Conservation (phyloP, 2,329 filamentous ascomycete genomes). For the Ophiostoma himal-ulmi region DNA sequence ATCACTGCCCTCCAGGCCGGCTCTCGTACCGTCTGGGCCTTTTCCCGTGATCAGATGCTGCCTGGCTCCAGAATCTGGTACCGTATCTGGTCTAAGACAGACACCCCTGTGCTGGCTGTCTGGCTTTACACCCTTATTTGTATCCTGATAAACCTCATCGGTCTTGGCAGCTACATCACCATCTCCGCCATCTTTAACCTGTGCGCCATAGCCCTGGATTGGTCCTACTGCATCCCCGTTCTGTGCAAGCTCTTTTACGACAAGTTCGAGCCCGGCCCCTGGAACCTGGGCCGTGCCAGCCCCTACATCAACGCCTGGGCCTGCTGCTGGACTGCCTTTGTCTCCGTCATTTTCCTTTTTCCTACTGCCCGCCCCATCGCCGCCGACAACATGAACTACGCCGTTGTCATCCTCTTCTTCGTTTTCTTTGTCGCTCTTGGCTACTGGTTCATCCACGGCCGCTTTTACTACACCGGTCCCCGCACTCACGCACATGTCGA, state of each 20-base stretch:
- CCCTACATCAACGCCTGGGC: slow-evolving; percentile 43
- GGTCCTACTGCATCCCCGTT: slow-evolving; percentile 53
- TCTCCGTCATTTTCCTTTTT: slow-evolving; percentile 49
- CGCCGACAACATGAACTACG: slow-evolving; percentile 50
- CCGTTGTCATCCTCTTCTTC: slow-evolving; percentile 44
- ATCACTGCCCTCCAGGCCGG: slow-evolving; percentile 52
- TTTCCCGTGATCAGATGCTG: slow-evolving; percentile 47
- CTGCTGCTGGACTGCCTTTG: slow-evolving; percentile 48
- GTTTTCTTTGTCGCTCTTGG: slow-evolving; percentile 40
- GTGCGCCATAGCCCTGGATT: slow-evolving; percentile 50
- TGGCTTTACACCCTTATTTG: slow-evolving; percentile 52
- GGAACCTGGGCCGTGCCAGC: slow-evolving; percentile 43
- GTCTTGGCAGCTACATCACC: slow-evolving; percentile 49
- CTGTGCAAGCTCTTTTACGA: slow-evolving; percentile 46
- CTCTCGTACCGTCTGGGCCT: slow-evolving; percentile 50
- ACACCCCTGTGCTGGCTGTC: slow-evolving; percentile 48
- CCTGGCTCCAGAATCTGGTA: slow-evolving; percentile 45
- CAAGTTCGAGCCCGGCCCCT: slow-evolving; percentile 47
- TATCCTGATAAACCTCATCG: slow-evolving; percentile 54
- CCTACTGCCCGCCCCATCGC: slow-evolving; percentile 44
- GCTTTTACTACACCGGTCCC: slow-evolving; percentile 45
- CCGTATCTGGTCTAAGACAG: slow-evolving; percentile 43
- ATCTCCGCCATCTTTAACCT: slow-evolving; percentile 50
- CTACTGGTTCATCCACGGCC: slow-evolving; percentile 44
- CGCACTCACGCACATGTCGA: slow-evolving; percentile 31